Percentiles rank a stretch among this genome's conserved stretches.
Conservation (phyloP, 2,329 filamentous ascomycete species). For the Ustilaginoidea virens region DNA sequence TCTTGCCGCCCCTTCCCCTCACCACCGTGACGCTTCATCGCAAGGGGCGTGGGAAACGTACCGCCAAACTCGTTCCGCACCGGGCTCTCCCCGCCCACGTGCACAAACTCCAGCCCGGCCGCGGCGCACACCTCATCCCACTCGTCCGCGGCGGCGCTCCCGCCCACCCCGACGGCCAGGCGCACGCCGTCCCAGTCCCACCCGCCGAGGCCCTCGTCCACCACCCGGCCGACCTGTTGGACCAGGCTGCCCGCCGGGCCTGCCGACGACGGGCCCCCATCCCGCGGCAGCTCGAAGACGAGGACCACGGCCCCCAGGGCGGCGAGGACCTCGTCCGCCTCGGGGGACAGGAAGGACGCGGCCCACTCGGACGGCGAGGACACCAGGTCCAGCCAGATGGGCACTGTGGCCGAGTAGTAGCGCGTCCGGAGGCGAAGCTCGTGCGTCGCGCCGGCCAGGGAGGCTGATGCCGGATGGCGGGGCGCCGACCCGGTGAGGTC, state of each 20-base stretch:
- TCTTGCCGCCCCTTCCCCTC: neutral
- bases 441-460: slow-evolving; percentile 45
- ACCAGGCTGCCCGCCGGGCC: slow-evolving; percentile 24
- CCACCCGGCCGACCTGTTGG: slow-evolving; percentile 35
- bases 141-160: slow-evolving; percentile 31
- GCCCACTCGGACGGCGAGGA: slow-evolving; percentile 37
- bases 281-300: slow-evolving; percentile 16
- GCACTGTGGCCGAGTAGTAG: slow-evolving; percentile 46
- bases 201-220: slow-evolving; percentile 41
- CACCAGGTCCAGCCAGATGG: slow-evolving; percentile 53
- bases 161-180: slow-evolving; percentile 41
- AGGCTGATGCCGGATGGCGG: slow-evolving; percentile 17
- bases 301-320: slow-evolving; percentile 45
- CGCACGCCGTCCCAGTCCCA: slow-evolving; percentile 50
- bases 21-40: no score
- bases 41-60: no score
- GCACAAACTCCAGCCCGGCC: slow-evolving; percentile 47
- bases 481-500: slow-evolving; percentile 36
- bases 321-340: slow-evolving; percentile 45
- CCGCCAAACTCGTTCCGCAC: slow-evolving; percentile 43
- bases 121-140: slow-evolving; percentile 47
- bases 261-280: slow-evolving; percentile 2
- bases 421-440: slow-evolving; percentile 35
- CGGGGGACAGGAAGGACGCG: slow-evolving; percentile 39
- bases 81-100: slow-evolving; percentile 25